These are phyloP conservation scores for Collariella sp. DNA, from an alignment of 495 filamentous ascomycete species.

Conservation along the genomic window DNA sequence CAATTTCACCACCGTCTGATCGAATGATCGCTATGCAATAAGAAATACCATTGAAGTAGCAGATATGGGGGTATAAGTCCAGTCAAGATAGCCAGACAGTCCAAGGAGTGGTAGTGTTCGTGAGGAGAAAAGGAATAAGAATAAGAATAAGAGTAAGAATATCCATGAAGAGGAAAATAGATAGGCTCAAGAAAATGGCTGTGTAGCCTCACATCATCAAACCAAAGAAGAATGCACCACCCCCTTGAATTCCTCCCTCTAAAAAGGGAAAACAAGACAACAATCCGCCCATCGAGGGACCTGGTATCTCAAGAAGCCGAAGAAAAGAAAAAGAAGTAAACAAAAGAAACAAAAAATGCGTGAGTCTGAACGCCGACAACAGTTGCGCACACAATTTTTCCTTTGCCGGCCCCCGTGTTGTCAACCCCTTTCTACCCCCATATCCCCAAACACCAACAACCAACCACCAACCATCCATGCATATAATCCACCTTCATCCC, in stretches of 20 bases:
- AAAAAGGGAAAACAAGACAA: not conserved
- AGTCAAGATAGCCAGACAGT: too few relatives aligned
- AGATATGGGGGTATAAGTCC: too few relatives aligned
- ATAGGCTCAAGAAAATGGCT: too few relatives aligned
- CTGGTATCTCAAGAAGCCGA: conserved; percentile 21
- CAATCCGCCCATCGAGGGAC: conserved; percentile 14
- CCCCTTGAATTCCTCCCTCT: not conserved
- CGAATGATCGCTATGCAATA: too few relatives aligned
- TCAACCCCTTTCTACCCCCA: not conserved
- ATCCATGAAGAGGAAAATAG: not conserved
- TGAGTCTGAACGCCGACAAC: conserved; percentile 13
- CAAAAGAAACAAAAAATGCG: not conserved
- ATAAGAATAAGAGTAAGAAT: not conserved
- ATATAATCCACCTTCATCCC: not conserved
- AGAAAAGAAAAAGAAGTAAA: not conserved
- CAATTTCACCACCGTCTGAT: too few relatives aligned
- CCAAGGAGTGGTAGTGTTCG: too few relatives aligned
- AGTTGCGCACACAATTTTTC: conserved; percentile 6
- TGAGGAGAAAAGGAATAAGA: too few relatives aligned
- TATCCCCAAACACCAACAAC: not conserved
- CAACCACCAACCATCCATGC: not conserved
- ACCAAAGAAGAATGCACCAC: not conserved
- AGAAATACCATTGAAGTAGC: too few relatives aligned
- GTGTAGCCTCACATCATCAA: too few relatives aligned
- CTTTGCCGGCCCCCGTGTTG: not conserved